Conservation (phyloP, 805 yeast species). For the Monosporozyma siamensis region DNA sequence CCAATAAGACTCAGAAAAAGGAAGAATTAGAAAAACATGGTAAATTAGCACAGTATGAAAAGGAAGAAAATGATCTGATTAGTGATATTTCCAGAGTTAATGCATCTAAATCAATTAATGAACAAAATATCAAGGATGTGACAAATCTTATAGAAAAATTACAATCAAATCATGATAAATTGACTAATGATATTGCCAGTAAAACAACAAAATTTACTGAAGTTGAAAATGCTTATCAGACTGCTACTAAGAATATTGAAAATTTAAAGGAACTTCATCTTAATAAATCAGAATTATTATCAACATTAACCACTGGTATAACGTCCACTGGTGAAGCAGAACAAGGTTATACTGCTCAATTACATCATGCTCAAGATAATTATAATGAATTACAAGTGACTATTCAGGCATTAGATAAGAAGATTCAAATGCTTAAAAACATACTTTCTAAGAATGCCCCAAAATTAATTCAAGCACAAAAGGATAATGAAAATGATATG, state of each 20-base stretch:
- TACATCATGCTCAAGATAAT: slow-evolving; percentile 51
- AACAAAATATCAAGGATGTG: slow-evolving; percentile 52
- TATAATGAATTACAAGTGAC: slow-evolving; percentile 45
- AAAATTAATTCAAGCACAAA: slow-evolving; percentile 44
- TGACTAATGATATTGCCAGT: slow-evolving; percentile 29
- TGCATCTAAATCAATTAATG: slow-evolving; percentile 52
- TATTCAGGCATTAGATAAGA: slow-evolving; percentile 51
- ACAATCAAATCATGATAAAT: slow-evolving; percentile 28
- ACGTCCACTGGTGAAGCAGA: slow-evolving; percentile 67
- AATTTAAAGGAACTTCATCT: slow-evolving; percentile 39
- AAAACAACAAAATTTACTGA: slow-evolving; percentile 32
- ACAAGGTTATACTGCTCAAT: slow-evolving; percentile 69
- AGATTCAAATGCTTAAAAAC: slow-evolving; percentile 44
- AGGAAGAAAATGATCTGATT: slow-evolving; percentile 42
- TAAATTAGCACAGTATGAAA: slow-evolving; percentile 49
- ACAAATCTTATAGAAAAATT: slow-evolving; percentile 29
- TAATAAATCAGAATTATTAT: slow-evolving; percentile 67
- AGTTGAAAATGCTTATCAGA: slow-evolving; percentile 39
- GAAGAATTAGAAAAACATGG: slow-evolving; percentile 54
- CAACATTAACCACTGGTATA: slow-evolving; percentile 82
- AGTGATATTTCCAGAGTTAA: slow-evolving; percentile 59
- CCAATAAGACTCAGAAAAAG: slow-evolving; percentile 44
- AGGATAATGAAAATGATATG: slow-evolving; percentile 37
- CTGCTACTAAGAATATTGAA: slow-evolving; percentile 37
- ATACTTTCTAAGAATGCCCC: slow-evolving; percentile 40